Base-by-base conservation (phyloP, 306 rosid species). In the Ziziphus jujuba region DNA sequence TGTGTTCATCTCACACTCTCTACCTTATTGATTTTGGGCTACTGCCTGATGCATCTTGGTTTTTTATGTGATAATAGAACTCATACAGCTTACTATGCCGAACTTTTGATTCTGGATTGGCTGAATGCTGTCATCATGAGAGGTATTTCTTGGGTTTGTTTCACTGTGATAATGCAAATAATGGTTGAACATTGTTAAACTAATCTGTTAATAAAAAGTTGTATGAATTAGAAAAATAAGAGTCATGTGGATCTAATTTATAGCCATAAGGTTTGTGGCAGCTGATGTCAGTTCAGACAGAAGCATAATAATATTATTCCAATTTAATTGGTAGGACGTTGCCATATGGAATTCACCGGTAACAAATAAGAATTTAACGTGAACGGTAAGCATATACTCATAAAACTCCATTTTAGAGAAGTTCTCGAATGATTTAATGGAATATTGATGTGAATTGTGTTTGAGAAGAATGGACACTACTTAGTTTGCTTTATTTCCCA, bases 51-150 rank as follows among this genome's bases (percentile, higher is more conserved):
- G 54, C 50, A n/a, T 35, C 20, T 66, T 49, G 53, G 33, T 72
- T 72, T 55, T 71, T 62, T 66, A 21, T 63, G 71, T 79, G 80
- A 80, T 80, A 92, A 80, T 80, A 92, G 97, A 92, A 87, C 69
- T 81, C 97, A 3, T 90, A 90, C 83, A 88, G 74, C 82, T 75
- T 92, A 77, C 86, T 90, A 1, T 86, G 97, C 47, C 80, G 90
- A 83, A 90, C 85, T 81, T 90, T 84, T 87, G 97, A 92, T 86
- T 82, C 84, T 61, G 93, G 96, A 61, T 25, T 84, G 84, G 97
- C 91, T 48, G 96, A 92, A 73, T 90, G 98, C 79, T 92, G 98
- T 75, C 95, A 90, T 78, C 96, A 84, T 33, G 96, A 89, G 81
- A 92, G 98, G 98, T 92, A 86, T 52, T 65, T 72, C 49, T 55